A percentile compares a stretch with the other conserved stretches of the same genome.
These are phyloP conservation scores for Juglanconis juglandina DNA, from an alignment of 2,329 filamentous ascomycete species.

Conservation along the genomic window DNA sequence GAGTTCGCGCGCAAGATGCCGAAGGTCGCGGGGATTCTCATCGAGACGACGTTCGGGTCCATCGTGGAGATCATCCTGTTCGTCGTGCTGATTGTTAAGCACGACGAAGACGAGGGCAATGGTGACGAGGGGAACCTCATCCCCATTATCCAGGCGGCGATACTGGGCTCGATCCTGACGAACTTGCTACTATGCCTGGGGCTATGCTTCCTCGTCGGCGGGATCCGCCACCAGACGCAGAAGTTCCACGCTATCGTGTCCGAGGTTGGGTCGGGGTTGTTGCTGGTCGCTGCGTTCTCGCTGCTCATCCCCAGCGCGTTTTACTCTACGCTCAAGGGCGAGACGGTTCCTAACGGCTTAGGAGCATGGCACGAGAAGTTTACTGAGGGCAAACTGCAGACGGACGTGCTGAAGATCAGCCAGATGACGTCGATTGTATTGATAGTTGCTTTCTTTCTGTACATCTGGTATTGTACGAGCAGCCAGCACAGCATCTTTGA, in stretches of 20 bases:
- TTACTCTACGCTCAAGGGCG: conserved; percentile 40
- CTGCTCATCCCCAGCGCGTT: conserved; percentile 52
- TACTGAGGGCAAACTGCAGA: conserved; percentile 37
- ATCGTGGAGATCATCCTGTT: neutral
- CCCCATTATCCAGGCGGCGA: neutral
- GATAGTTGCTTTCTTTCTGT: conserved; percentile 64
- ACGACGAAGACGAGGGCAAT: neutral
- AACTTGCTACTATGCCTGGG: neutral
- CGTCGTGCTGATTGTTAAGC: neutral
- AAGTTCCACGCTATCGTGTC: neutral
- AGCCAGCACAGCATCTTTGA: conserved; percentile 77
- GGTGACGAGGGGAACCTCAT: conserved; percentile 7
- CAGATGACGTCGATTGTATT: conserved; percentile 69
- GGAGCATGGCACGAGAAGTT: neutral
- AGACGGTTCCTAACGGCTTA: conserved; percentile 11
- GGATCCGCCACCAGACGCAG: neutral
- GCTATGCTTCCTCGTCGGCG: neutral
- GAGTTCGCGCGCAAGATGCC: neutral
- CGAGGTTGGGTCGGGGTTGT: neutral
- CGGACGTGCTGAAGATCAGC: conserved; percentile 62
- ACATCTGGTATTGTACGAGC: conserved; percentile 69
- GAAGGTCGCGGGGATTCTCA: neutral
- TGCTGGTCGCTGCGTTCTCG: neutral
- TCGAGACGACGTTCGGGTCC: neutral
- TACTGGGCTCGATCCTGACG: neutral